Percentiles rank a stretch among this genome's conserved stretches.
These are phyloP conservation scores for Cylindrodendrum hubeiense DNA, from an alignment of 2,329 filamentous ascomycete genomes.

Conservation along the genomic window DNA sequence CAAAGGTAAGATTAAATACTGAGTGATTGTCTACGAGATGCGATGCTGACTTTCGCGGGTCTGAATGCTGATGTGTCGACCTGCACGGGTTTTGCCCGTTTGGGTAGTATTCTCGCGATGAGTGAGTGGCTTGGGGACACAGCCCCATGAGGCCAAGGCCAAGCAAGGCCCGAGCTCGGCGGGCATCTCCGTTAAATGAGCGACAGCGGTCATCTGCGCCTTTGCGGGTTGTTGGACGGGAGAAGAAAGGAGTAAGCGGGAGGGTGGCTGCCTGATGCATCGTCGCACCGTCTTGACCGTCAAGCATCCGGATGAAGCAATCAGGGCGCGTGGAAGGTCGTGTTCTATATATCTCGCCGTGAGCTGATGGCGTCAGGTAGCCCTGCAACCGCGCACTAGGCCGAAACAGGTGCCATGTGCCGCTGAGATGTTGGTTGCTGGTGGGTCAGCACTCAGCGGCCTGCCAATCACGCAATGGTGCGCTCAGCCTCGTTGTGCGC, in stretches of 20 bases:
- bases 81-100: background rate
- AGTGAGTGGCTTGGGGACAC: background rate
- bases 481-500: no score
- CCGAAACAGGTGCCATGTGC: slow-evolving; percentile 33
- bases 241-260: background rate
- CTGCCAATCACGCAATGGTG: background rate
- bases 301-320: background rate
- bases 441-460: slow-evolving; percentile 11
- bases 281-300: background rate
- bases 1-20: background rate
- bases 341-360: background rate
- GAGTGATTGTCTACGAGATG: no score
- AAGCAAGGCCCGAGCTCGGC: no score
- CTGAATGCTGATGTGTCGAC: background rate
- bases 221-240: background rate
- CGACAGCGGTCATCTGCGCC: no score
- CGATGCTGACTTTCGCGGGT: background rate
- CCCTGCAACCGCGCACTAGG: no score
- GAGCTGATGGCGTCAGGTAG: background rate
- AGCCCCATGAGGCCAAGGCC: no score
- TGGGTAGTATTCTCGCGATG: background rate
- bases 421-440: slow-evolving; percentile 8
- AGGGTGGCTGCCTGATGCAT: background rate
- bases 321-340: background rate
- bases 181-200: no score